A percentile compares a stretch with the other conserved stretches of the same genome.
Evolutionary conservation across 495 filamentous ascomycete genomes (phyloP).

Genomic region (Xylaria cubensis): DNA sequence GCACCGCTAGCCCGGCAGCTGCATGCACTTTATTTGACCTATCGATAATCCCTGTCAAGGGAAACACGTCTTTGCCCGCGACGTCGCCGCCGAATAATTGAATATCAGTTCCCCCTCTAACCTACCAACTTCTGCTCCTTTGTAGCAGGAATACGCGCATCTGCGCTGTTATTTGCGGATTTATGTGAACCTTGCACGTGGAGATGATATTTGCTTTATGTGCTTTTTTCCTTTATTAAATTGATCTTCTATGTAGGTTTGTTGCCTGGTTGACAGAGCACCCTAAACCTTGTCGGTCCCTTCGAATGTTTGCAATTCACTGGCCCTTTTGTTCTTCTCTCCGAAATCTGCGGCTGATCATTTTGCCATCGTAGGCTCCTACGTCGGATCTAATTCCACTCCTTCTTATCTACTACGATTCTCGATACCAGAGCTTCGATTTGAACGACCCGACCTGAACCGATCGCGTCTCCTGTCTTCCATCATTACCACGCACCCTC

Average conservation of each 20-base stretch:
- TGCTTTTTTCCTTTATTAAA: neutral
- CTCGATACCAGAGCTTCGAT: neutral
- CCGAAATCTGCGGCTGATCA: neutral
- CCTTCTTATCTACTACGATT: neutral
- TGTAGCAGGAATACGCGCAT: neutral
- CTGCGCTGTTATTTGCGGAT: neutral
- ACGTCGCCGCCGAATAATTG: neutral
- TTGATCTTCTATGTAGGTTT: neutral
- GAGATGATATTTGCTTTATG: neutral
- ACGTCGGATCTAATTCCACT: neutral
- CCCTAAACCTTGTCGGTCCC: neutral
- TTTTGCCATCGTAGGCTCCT: neutral
- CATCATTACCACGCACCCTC: neutral
- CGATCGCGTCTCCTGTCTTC: neutral
- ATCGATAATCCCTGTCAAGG: neutral
- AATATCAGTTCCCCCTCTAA: neutral
- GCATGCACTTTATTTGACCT: slow-evolving; percentile 19
- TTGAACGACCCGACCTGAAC: neutral
- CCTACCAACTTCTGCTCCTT: neutral
- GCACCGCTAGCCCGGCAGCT: slow-evolving; percentile 19
- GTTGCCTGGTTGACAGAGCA: neutral
- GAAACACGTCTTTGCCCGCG: slow-evolving; percentile 17
- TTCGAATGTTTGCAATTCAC: neutral
- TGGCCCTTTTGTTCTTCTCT: neutral
- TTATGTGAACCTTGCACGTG: neutral